phyloP scores from a whole-genome alignment of 345 rosid genomes.

The Orychophragmus violaceus region DNA sequence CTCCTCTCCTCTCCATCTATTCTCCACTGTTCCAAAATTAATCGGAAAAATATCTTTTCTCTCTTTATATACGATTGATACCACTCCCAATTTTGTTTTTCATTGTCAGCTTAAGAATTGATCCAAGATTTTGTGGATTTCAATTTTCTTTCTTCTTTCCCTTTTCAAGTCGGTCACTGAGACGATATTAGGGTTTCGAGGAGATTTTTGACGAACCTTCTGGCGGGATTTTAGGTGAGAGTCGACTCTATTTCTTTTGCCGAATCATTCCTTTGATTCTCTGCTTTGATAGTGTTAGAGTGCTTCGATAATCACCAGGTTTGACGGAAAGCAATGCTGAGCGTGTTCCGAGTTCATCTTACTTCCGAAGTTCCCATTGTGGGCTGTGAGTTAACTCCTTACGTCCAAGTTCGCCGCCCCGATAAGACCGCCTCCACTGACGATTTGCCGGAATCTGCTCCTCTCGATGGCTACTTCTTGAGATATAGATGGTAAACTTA shows the following conservation, averaged over 20 bases:
- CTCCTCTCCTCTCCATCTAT: no score
- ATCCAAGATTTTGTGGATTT: constrained; percentile 11
- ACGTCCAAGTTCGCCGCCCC: constrained; percentile 71
- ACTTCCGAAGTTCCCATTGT: constrained; percentile 97
- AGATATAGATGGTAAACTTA: constrained; percentile 80
- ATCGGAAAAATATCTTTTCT: no score
- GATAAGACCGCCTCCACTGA: constrained; percentile 55
- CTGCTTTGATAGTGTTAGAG: constrained; percentile 28
- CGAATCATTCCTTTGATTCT: constrained; percentile 11
- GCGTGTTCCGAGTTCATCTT: constrained; percentile 88
- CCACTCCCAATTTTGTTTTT: neutral
- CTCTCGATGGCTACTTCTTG: constrained; percentile 73
- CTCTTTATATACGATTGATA: neutral
- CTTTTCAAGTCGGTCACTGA: neutral
- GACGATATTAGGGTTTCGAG: constrained; percentile 12
- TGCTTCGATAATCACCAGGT: constrained; percentile 31
- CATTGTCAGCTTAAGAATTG: constrained; percentile 16
- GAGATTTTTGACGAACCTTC: constrained; percentile 27
- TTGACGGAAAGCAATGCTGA: constrained; percentile 71
- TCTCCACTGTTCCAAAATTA: no score
- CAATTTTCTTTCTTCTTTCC: neutral
- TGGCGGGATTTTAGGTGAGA: constrained; percentile 36
- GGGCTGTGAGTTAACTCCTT: constrained; percentile 94
- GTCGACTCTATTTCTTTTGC: constrained; percentile 35
- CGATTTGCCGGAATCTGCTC: constrained; percentile 80